phyloP scores from a whole-genome alignment of 2,329 filamentous ascomycete genomes.

The Fusarium sp. region DNA sequence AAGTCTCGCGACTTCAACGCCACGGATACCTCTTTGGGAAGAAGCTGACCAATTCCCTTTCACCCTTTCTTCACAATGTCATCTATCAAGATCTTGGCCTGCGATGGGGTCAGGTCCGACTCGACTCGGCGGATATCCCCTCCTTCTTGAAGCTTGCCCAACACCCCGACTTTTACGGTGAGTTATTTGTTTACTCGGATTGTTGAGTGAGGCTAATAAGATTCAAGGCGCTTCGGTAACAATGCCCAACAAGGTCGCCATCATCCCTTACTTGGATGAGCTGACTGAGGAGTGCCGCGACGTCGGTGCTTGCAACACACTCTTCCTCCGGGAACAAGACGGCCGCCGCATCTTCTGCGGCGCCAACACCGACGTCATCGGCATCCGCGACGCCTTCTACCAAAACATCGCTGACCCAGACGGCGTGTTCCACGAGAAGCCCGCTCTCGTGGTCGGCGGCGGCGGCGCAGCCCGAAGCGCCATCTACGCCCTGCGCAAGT shows the following conservation, averaged over 20 bases:
- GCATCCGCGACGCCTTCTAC: constrained; percentile 78
- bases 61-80: constrained; percentile 65
- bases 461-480: constrained; percentile 84
- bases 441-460: constrained; percentile 80
- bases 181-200: constrained; percentile 13
- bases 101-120: constrained; percentile 63
- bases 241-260: constrained; percentile 86
- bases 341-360: constrained; percentile 71
- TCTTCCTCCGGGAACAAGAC: constrained; percentile 70
- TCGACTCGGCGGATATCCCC: constrained; percentile 64
- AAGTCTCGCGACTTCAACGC: constrained; percentile 50
- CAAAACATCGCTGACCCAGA: constrained; percentile 63
- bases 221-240: constrained; percentile 75
- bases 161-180: constrained; percentile 72
- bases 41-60: constrained; percentile 67
- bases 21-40: constrained; percentile 69
- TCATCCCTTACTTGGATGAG: constrained; percentile 78
- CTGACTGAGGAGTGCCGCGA: constrained; percentile 78
- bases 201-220: not conserved
- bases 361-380: constrained; percentile 85
- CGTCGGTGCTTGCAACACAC: constrained; percentile 84
- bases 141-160: constrained; percentile 64
- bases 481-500: constrained; percentile 79
- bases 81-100: constrained; percentile 64
- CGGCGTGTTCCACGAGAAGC: constrained; percentile 65